Evolutionary conservation across 805 yeast genomes (phyloP).

Genomic region (Metschnikowia hibisci): DNA sequence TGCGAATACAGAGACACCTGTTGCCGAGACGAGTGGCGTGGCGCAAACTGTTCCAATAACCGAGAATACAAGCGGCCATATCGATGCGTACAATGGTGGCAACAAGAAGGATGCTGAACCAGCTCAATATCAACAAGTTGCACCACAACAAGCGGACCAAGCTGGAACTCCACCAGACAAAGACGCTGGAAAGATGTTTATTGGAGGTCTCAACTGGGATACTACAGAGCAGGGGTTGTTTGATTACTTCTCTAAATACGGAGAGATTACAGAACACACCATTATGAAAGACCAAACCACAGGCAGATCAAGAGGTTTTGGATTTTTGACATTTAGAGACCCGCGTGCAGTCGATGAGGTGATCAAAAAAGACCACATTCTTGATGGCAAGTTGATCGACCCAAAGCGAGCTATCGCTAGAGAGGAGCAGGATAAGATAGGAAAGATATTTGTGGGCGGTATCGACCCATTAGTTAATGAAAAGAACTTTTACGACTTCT

Average conservation of each 20-base stretch:
- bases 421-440: conserved; percentile 95
- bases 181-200: conserved; percentile 87
- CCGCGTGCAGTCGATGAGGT: conserved; percentile 85
- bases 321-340: conserved; percentile 81
- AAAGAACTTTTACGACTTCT: conserved; percentile 80
- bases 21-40: background rate
- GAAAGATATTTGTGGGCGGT: conserved; percentile 97
- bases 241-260: conserved; percentile 81
- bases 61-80: background rate
- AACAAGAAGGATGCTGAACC: background rate
- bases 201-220: conserved; percentile 98
- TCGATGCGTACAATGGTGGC: background rate
- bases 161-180: conserved; percentile 21
- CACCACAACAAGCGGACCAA: background rate
- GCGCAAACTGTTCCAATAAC: background rate
- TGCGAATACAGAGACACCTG: background rate
- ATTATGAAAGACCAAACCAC: conserved; percentile 88
- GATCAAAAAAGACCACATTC: conserved; percentile 75
- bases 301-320: conserved; percentile 93
- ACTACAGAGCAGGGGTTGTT: conserved; percentile 85
- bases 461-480: conserved; percentile 92
- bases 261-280: conserved; percentile 81
- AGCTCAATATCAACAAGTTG: background rate
- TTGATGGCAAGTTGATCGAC: conserved; percentile 95
- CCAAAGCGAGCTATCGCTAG: conserved; percentile 97